Base-by-base conservation (phyloP, 257 asterid species). In the Solanum commersonii region DNA sequence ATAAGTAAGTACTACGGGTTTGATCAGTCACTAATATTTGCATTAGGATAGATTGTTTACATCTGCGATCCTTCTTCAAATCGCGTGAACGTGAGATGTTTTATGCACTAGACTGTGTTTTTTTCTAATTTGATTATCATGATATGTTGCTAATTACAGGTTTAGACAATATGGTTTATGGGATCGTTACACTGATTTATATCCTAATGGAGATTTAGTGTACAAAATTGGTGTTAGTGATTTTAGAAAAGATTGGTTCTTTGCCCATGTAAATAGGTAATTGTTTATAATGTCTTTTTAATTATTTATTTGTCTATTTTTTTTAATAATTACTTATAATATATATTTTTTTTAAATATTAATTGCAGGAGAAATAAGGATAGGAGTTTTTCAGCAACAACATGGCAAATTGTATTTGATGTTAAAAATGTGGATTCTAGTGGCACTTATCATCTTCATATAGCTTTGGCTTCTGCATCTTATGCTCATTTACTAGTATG, bases 401-500 rank as follows among this genome's bases (percentile, higher is more conserved):
- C 37, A 34, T 34, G 37, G 37, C 37, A 34, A 34, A 34, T 5
- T 34, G 35, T 34, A 34, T 34, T 34, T 34, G 35, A 34, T 34
- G 35, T 34, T 34, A 34, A 34, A 34, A 34, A 34, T 34, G 35
- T 34, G 35, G 35, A 34, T 34, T n/a, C n/a, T n/a, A n/a, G n/a
- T n/a, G n/a, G n/a, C n/a, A n/a, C n/a, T n/a, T n/a, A n/a, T n/a
- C n/a, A n/a, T n/a, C n/a, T n/a, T n/a, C n/a, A n/a, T n/a, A n/a
- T n/a, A n/a, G n/a, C n/a, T n/a, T n/a, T n/a, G 79, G 98, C 99
- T 11, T 92, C 99, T 31, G 93, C 99, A n/a, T 87, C 78, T 59
- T 82, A 40, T 1, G 96, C 95, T 5, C 89, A 91, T 31, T 68
- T 96, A 33, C 93, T 91, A 86, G 98, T 95, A 91, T 5, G 89